Conservation (phyloP, 2,329 filamentous ascomycete genomes). For the Byssochlamys sp. region DNA sequence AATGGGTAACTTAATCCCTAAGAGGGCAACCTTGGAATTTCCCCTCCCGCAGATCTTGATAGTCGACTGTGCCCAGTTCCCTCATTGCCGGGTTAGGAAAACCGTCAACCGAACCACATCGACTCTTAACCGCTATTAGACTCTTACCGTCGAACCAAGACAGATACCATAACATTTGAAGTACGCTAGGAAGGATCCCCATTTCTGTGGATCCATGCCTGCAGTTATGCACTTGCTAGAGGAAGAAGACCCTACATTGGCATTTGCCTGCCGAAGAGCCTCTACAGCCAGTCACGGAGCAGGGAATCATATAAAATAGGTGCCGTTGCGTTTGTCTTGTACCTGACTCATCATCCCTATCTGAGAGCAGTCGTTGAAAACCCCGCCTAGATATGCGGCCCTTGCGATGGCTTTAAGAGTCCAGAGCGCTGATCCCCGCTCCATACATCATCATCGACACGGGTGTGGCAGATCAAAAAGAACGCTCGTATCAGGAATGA, state of each 20-base stretch:
- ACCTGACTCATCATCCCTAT: neutral
- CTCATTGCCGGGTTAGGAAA: neutral
- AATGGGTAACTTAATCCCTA: neutral
- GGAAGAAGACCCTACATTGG: neutral
- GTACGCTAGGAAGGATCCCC: neutral
- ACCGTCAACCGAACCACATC: neutral
- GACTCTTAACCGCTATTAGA: neutral
- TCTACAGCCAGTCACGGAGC: neutral
- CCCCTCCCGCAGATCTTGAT: neutral
- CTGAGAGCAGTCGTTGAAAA: neutral
- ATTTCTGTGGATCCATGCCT: neutral
- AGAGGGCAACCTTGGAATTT: neutral
- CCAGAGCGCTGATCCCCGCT: neutral
- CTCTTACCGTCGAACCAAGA: neutral
- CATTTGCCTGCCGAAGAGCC: neutral
- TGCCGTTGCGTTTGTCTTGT: neutral
- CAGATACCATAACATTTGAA: too few species aligned
- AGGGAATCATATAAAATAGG: neutral
- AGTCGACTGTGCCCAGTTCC: neutral
- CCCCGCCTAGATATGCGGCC: neutral
- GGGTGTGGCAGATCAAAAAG: neutral
- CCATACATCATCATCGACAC: neutral
- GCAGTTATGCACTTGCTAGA: neutral
- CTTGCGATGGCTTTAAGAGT: neutral
- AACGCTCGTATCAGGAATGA: neutral